Conservation (phyloP, 2,329 filamentous ascomycete genomes). For the Neofusicoccum sp. region DNA sequence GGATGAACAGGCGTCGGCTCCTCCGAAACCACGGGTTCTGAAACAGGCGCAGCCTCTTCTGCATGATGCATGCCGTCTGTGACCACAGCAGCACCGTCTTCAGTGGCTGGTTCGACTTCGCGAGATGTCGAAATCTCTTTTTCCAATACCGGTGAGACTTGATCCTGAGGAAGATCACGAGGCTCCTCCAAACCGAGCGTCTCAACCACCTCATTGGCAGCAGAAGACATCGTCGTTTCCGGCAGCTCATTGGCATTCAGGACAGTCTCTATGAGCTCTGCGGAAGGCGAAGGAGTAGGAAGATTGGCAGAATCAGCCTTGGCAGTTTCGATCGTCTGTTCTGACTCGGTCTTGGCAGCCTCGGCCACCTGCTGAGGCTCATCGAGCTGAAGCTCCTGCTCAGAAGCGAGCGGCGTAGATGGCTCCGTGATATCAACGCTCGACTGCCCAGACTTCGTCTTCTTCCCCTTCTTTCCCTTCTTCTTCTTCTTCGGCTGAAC, state of each 20-base stretch:
- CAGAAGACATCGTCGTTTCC: not conserved
- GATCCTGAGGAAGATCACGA: not conserved
- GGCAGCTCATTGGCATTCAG: not conserved
- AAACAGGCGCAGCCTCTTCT: not conserved
- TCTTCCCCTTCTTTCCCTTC: slow-evolving; percentile 14
- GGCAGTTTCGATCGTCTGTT: not conserved
- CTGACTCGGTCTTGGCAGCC: not conserved
- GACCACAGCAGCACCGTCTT: too few species aligned
- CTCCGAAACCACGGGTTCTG: not conserved
- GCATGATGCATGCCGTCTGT: not conserved
- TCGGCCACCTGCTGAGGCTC: not conserved
- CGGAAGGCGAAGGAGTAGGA: not conserved
- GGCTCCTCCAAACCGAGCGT: not conserved
- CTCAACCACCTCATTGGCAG: not conserved
- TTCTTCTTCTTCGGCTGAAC: slow-evolving; percentile 5
- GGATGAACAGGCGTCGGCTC: not conserved
- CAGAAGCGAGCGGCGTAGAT: not conserved
- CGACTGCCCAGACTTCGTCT: not conserved
- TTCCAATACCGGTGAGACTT: not conserved
- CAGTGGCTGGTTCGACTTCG: too few species aligned
- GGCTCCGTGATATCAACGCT: not conserved
- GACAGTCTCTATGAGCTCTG: not conserved
- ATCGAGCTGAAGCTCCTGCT: not conserved
- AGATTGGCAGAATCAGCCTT: not conserved
- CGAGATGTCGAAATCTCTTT: too few species aligned